Conservation (phyloP, 495 filamentous ascomycete species). For the Evansstolkia leycettana region DNA sequence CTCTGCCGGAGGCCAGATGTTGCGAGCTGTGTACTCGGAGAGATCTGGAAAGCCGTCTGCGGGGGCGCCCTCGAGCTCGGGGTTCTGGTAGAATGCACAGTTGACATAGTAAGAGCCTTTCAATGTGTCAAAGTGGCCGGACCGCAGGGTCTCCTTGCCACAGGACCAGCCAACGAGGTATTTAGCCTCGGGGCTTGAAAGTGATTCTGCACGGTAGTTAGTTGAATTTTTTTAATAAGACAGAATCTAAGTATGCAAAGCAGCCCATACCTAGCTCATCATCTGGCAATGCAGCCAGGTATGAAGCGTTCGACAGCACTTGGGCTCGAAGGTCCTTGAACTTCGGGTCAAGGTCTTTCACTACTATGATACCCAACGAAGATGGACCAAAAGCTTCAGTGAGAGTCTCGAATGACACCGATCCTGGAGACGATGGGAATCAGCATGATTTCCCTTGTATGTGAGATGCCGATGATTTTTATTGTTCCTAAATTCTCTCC, state of each 20-base stretch:
- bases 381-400: slow-evolving; percentile 82
- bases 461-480: background rate
- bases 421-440: slow-evolving; percentile 33
- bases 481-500: background rate
- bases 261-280: slow-evolving; percentile 51
- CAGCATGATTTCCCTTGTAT: background rate
- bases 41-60: slow-evolving; percentile 45
- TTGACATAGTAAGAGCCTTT: slow-evolving; percentile 98
- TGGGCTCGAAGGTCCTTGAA: slow-evolving; percentile 57
- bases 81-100: slow-evolving; percentile 80
- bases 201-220: slow-evolving; percentile 21
- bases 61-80: slow-evolving; percentile 45
- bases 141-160: slow-evolving; percentile 87
- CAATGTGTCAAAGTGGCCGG: slow-evolving; percentile 76
- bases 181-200: slow-evolving; percentile 35
- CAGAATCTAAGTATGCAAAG: background rate
- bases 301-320: slow-evolving; percentile 77
- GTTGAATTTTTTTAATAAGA: slow-evolving; percentile 1
- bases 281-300: slow-evolving; percentile 70
- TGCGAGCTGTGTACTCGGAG: slow-evolving; percentile 55
- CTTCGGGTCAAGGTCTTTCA: slow-evolving; percentile 64
- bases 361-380: slow-evolving; percentile 85
- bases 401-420: slow-evolving; percentile 59
- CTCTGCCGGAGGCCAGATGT: slow-evolving; percentile 68
- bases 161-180: slow-evolving; percentile 63